phyloP scores from a whole-genome alignment of 108 stramenopile genomes.

The Fistulifera pelliculosa region DNA sequence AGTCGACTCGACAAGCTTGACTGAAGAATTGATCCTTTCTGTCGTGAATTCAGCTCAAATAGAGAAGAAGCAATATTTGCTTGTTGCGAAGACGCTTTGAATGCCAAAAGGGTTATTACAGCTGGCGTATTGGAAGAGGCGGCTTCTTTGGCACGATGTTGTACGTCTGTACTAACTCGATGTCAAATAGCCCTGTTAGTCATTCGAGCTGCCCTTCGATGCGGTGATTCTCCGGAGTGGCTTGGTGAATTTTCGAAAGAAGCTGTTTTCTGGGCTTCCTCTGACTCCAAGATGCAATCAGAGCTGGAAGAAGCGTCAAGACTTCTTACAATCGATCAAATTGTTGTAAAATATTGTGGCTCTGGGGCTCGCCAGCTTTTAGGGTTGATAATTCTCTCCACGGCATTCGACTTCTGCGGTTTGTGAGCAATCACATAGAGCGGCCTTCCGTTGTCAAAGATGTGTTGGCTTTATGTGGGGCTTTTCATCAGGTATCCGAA shows the following conservation, averaged over 20 bases:
- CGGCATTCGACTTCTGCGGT: constrained; percentile 48
- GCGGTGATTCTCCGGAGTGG: constrained; percentile 47
- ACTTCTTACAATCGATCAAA: constrained; percentile 54
- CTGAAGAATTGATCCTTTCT: constrained; percentile 40
- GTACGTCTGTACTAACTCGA: constrained; percentile 31
- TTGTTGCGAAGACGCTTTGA: constrained; percentile 46
- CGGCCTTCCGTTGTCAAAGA: constrained; percentile 39
- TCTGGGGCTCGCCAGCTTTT: constrained; percentile 70
- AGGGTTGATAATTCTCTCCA: constrained; percentile 71
- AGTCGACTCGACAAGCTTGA: constrained; percentile 12
- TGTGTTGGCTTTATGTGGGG: constrained; percentile 53
- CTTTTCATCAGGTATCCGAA: constrained; percentile 57
- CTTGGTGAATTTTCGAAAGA: constrained; percentile 46
- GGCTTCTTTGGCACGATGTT: constrained; percentile 52
- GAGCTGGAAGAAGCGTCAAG: constrained; percentile 74
- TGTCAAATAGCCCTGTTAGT: constrained; percentile 54
- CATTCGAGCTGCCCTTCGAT: constrained; percentile 61
- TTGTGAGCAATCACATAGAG: constrained; percentile 50
- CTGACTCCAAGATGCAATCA: constrained; percentile 44
- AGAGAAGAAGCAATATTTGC: constrained; percentile 49
- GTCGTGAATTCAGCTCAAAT: constrained; percentile 23
- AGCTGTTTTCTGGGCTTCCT: constrained; percentile 57
- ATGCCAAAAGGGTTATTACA: constrained; percentile 36
- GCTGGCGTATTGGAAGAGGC: constrained; percentile 24
- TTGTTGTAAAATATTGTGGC: constrained; percentile 75